Evolutionary conservation across 2,329 filamentous ascomycete genomes (phyloP).

Genomic region (Phialophora verrucosa): DNA sequence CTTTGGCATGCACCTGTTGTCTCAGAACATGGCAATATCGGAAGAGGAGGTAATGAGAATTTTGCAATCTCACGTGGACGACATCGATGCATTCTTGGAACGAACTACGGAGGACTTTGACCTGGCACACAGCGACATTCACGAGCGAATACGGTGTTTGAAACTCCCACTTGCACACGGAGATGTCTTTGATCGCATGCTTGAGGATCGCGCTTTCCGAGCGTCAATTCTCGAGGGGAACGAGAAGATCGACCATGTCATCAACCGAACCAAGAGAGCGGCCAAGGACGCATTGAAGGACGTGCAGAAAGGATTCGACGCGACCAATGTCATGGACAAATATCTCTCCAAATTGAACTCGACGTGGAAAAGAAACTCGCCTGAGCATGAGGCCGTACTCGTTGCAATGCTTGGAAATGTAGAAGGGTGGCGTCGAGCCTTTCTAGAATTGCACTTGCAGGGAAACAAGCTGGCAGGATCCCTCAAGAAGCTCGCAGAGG

Average conservation of each 20-base stretch:
- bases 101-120: constrained; percentile 83
- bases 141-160: constrained; percentile 77
- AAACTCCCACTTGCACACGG: constrained; percentile 84
- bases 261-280: constrained; percentile 75
- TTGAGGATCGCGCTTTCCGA: constrained; percentile 83
- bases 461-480: constrained; percentile 72
- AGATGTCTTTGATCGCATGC: constrained; percentile 81
- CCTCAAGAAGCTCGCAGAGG: constrained; percentile 73
- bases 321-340: constrained; percentile 74
- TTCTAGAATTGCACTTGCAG: constrained; percentile 75
- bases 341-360: constrained; percentile 74
- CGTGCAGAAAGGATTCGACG: constrained; percentile 75
- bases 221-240: constrained; percentile 84
- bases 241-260: constrained; percentile 86
- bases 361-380: constrained; percentile 62
- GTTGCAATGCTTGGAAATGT: constrained; percentile 91
- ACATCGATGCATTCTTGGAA: constrained; percentile 89
- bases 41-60: constrained; percentile 87
- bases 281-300: constrained; percentile 81
- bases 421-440: constrained; percentile 84
- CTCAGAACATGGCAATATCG: constrained; percentile 85
- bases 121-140: constrained; percentile 77
- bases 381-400: constrained; percentile 74
- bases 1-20: constrained; percentile 87
- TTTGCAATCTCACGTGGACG: constrained; percentile 88